Base-by-base conservation (phyloP, 495 filamentous ascomycete species). In the Penicillium atrosanguineum region DNA sequence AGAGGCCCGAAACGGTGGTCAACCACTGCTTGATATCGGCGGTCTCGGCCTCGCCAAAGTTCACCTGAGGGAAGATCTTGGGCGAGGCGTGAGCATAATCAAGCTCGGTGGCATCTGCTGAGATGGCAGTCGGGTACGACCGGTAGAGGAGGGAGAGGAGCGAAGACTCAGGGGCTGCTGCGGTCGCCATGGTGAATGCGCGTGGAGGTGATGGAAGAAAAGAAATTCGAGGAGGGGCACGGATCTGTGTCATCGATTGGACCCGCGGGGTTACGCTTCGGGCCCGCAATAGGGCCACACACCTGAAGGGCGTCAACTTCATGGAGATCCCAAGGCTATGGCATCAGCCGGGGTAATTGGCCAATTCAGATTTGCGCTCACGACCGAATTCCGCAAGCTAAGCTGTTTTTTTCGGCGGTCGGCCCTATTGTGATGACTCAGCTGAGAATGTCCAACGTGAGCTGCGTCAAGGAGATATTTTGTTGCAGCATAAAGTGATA, bases 1-100 rank as follows among this genome's bases (percentile, higher is more conserved):
- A 85, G 61, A 96, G 80, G 52, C 85, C 83, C 40, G 82, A 76
- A 50, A 87, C 83, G 40, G 87, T 86, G 60, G 80, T 82, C 60
- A 95, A 76, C 92, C 91, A 96, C 78, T 92, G 84, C 64, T 86
- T 83, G 68, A 95, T 86, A 70, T 95, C 91, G 23, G 87, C 83
- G 68, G 88, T 83, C 71, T 98, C 93, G 52, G 81, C 74, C 57
- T 82, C 76, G 49, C 82, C 83, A 70, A 93, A 95, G 56, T 80
- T 83, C 61, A 79, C 79, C 53, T 78, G 67, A 46, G 84, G 76
- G 75, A 92, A 89, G 60, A 90, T 82, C 50, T 75, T 70, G 55
- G 75, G 68, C 6, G 81, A 81, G 31, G 77, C 70, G 43, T 69
- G 65, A 34, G 69, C 54, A 46, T 79, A 74, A 50, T 81, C 76